Base-by-base conservation (phyloP, 495 filamentous ascomycete species). In the Hypoxylon lienhwacheense region DNA sequence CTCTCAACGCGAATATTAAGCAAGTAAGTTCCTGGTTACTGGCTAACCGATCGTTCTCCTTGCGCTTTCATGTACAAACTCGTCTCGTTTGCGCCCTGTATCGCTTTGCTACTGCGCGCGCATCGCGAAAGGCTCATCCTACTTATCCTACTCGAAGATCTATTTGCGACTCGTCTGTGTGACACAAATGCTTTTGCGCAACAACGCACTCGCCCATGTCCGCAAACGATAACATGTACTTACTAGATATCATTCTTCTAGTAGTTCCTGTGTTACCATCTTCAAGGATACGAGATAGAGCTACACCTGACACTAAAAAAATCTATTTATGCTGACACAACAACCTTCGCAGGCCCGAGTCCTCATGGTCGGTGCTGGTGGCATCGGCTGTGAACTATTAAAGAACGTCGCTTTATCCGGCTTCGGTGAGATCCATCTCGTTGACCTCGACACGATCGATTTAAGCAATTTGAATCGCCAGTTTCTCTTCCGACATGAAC, bases 401-500 rank as follows among this genome's bases (percentile, higher is more conserved):
- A 99, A 99, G 78, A 95, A 97, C 72, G 85, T 99, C 47, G 89
- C 91, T 44, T 82, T 95, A 17, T 88, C 86, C 41, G 95, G 95
- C 58, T 97, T 97, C 62, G 91, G 91, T 36, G 90, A 96, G 73
- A 83, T 97, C 36, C 91, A 97, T 69, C 85, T 99, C 41, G 89
- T 99, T 56, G 93, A 99, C 68, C 85, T 99, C 24, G 93, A 99
- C 67, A 99, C 93, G 0, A 97, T 99, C 68, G 93, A 99, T 62
- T 76, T 99, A 4, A 95, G 89, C 74, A 99, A 99, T 63, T 79
- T 99, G 37, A 99, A 99, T 64, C 89, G 93, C 12, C 93, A 99
- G 66, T 99, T 99, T 62, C 85, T 99, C 39, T 99, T 99, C 73
- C 82, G 91, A 34, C 87, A 92, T 62, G 91, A 97, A 64, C 93